phyloP scores from a whole-genome alignment of 1,284 basidiomycete species.

The Boletus nobilissimus region DNA sequence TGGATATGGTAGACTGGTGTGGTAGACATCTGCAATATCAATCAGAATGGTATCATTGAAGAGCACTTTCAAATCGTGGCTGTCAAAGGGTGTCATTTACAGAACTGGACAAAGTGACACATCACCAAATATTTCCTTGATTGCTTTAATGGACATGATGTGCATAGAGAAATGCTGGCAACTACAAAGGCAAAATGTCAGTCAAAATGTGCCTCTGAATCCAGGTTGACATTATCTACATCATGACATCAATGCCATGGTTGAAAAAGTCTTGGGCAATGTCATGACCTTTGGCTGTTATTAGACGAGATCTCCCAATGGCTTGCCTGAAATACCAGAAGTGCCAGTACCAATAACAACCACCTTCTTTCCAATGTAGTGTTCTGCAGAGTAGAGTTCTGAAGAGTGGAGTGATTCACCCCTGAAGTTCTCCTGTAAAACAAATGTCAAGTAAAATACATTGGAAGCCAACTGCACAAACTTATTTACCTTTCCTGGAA shows the following conservation, averaged over 20 bases:
- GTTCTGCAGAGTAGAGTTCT: constrained; percentile 47
- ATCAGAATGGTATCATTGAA: constrained; percentile 42
- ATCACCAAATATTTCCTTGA: constrained; percentile 34
- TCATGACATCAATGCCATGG: constrained; percentile 40
- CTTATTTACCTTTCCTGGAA: constrained; percentile 42
- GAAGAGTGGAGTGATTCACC: constrained; percentile 52
- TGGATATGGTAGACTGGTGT: constrained; percentile 30
- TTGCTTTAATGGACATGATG: constrained; percentile 33
- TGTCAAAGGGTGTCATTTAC: not conserved
- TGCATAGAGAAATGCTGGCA: constrained; percentile 45
- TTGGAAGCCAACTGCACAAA: not conserved
- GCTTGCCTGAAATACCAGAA: constrained; percentile 40
- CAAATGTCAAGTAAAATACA: not conserved
- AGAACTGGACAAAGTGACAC: too few species aligned
- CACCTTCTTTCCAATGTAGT: constrained; percentile 55
- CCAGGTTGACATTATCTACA: constrained; percentile 25
- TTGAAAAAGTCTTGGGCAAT: constrained; percentile 44
- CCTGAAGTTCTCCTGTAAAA: constrained; percentile 36
- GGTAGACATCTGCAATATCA: constrained; percentile 39
- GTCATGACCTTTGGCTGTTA: constrained; percentile 31
- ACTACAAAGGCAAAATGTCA: constrained; percentile 30
- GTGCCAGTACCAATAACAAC: constrained; percentile 57
- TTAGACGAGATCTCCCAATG: constrained; percentile 14
- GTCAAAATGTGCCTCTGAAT: not conserved
- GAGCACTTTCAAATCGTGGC: constrained; percentile 15